Conservation (phyloP, 129 eudicot species). For the Artemisia tridentata region DNA sequence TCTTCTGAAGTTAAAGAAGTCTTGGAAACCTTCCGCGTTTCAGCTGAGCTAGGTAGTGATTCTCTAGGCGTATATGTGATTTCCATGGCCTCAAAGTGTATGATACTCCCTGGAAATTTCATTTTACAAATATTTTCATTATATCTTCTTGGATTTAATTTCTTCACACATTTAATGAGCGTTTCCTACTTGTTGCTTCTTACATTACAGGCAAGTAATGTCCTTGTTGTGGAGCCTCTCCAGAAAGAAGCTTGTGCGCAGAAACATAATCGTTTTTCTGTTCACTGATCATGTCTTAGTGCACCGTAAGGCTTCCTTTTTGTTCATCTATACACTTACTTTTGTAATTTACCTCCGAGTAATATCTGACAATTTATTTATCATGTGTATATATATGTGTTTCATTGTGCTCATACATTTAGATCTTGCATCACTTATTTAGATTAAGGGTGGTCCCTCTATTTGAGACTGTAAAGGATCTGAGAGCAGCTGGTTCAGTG, state of each 20-base stretch:
- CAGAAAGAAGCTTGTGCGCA: slow-evolving; percentile 70
- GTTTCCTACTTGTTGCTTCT: slow-evolving; percentile 14
- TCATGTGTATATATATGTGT: background rate
- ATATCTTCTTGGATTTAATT: background rate
- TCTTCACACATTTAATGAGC: slow-evolving; percentile 11
- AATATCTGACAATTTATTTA: background rate
- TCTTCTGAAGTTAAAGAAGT: no score
- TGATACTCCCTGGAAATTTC: slow-evolving; percentile 1
- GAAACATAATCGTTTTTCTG: slow-evolving; percentile 38
- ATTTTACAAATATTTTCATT: background rate
- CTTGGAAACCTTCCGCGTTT: slow-evolving; percentile 83
- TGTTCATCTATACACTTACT: background rate
- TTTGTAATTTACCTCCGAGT: background rate
- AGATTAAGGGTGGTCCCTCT: slow-evolving; percentile 92
- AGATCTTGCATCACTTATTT: slow-evolving; percentile 21
- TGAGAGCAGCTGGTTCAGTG: slow-evolving; percentile 91
- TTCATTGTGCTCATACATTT: slow-evolving; percentile 18
- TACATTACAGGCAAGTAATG: slow-evolving; percentile 84
- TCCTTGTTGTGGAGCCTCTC: slow-evolving; percentile 95
- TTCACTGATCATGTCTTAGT: slow-evolving; percentile 68
- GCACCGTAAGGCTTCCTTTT: slow-evolving; percentile 56
- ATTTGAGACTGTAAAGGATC: slow-evolving; percentile 91
- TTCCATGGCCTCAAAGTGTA: slow-evolving; percentile 97
- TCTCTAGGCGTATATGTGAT: slow-evolving; percentile 96
- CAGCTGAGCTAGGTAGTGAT: slow-evolving; percentile 92